Percentiles rank a stretch among this genome's conserved stretches.
Conservation (phyloP, 306 rosid genomes). For the Benincasa hispida region DNA sequence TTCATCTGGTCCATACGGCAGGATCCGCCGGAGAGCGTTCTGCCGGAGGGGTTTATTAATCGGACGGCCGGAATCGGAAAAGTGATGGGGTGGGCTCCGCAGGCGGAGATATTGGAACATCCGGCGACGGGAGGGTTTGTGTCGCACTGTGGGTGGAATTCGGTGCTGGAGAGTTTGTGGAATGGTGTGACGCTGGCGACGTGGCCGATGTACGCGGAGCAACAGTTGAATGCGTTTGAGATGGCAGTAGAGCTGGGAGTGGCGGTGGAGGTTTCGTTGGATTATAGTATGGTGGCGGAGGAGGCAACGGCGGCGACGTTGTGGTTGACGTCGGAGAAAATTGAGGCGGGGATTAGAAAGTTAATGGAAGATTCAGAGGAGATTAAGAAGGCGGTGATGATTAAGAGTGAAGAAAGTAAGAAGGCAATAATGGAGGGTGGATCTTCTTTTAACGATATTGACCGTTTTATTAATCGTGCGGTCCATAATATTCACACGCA, state of each 20-base stretch:
- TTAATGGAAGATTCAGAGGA: neutral
- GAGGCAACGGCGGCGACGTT: neutral
- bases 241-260: neutral
- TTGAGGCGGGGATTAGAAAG: neutral
- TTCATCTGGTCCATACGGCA: slow-evolving; percentile 24
- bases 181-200: slow-evolving; percentile 11
- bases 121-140: slow-evolving; percentile 31
- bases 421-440: neutral
- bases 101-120: slow-evolving; percentile 19
- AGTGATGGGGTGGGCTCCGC: slow-evolving; percentile 47
- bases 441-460: neutral
- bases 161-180: slow-evolving; percentile 12
- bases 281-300: neutral
- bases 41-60: slow-evolving; percentile 40
- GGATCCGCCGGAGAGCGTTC: slow-evolving; percentile 5
- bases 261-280: slow-evolving; percentile 14
- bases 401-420: neutral
- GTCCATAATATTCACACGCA: too few relatives aligned
- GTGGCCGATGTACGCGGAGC: slow-evolving; percentile 24
- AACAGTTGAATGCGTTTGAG: slow-evolving; percentile 16
- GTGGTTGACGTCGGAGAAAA: slow-evolving; percentile 12
- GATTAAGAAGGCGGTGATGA: slow-evolving; percentile 6
- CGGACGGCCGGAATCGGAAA: slow-evolving; percentile 32
- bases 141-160: slow-evolving; percentile 2
- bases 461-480: neutral